Conservation (phyloP, 176 grass and related monocot genomes). For the Carex cristatella region DNA sequence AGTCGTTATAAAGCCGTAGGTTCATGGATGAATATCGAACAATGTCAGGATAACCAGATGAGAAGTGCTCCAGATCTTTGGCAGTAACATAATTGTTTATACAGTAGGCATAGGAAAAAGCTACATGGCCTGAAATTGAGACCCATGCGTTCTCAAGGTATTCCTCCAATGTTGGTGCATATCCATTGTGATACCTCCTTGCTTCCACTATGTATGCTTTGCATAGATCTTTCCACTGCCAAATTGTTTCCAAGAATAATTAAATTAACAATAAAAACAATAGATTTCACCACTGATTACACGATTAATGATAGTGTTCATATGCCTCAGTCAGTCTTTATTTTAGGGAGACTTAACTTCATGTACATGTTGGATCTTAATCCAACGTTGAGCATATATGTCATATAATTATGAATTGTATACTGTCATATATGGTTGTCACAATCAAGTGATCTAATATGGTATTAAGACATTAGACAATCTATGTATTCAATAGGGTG, state of each 20-base stretch:
- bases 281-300: neutral
- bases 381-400: too few relatives aligned
- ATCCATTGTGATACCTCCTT: neutral
- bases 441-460: too few relatives aligned
- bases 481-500: too few relatives aligned
- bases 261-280: neutral
- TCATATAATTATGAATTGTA: too few relatives aligned
- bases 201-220: neutral
- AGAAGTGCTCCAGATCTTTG: neutral
- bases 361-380: too few relatives aligned
- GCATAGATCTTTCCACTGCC: neutral
- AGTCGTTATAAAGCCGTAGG: neutral
- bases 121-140: neutral
- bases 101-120: neutral
- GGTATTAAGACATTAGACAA: too few relatives aligned
- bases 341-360: neutral
- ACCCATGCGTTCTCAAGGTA: neutral
- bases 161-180: neutral
- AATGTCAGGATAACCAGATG: neutral
- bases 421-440: too few relatives aligned
- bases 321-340: too few relatives aligned
- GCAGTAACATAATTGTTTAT: neutral
- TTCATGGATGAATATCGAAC: neutral
- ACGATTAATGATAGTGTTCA: neutral
- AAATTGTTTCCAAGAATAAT: neutral